phyloP scores from a whole-genome alignment of 768 basidiomycete genomes.

The Mycena crocata region DNA sequence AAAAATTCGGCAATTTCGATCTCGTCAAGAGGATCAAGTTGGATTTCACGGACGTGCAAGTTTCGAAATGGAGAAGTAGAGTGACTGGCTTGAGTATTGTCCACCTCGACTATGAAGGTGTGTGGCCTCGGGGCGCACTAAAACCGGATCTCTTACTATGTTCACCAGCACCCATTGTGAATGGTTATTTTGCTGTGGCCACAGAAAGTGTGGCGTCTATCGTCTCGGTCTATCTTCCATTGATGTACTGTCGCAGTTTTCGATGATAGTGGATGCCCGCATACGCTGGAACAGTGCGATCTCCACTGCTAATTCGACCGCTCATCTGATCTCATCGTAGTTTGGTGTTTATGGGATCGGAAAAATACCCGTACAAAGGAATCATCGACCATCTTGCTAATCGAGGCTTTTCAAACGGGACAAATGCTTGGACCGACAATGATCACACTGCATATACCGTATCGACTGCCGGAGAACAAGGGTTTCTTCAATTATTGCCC shows the following conservation, averaged over 20 bases:
- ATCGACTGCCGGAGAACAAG: conserved; percentile 94
- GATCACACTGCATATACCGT: conserved; percentile 97
- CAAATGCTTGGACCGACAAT: conserved; percentile 97
- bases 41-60: conserved; percentile 80
- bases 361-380: conserved; percentile 96
- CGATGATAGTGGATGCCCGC: conserved; percentile 94
- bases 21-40: conserved; percentile 80
- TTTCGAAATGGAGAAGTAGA: conserved; percentile 92
- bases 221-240: background rate
- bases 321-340: conserved; percentile 23
- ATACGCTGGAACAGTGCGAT: conserved; percentile 93
- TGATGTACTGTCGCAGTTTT: conserved; percentile 68
- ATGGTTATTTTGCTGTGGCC: conserved; percentile 89
- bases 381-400: conserved; percentile 96
- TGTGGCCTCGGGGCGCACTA: conserved; percentile 33
- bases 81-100: conserved; percentile 90
- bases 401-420: conserved; percentile 90
- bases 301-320: background rate
- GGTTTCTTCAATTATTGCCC: conserved; percentile 85
- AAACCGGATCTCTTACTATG: conserved; percentile 31
- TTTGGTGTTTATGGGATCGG: conserved; percentile 69
- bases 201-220: conserved; percentile 77
- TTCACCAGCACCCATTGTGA: conserved; percentile 81
- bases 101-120: conserved; percentile 91
- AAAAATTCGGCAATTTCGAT: conserved; percentile 84